Conservation (phyloP, 2,329 filamentous ascomycete species). For the Alternaria triticina region DNA sequence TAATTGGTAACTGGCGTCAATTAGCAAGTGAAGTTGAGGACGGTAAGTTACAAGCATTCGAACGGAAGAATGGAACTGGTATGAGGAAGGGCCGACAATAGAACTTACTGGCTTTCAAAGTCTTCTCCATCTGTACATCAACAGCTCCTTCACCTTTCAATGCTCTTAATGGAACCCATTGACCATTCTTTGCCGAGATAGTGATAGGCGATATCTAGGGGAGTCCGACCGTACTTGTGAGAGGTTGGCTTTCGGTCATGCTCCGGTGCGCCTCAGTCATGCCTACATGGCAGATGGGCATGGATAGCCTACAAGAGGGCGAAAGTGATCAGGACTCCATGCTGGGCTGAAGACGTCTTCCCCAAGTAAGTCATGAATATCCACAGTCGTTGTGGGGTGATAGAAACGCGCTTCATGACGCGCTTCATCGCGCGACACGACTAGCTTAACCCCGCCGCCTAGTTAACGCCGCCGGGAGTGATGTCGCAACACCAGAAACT, state of each 20-base stretch:
- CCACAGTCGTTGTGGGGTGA: neutral
- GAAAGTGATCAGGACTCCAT: neutral
- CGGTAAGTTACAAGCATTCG: rapidly evolving
- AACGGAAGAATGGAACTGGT: too few species aligned
- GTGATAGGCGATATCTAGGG: neutral
- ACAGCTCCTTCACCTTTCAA: neutral
- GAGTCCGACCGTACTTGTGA: neutral
- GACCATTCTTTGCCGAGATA: neutral
- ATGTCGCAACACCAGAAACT: neutral
- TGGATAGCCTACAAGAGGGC: neutral
- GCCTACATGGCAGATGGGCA: neutral
- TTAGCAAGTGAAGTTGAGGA: too few species aligned
- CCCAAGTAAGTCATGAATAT: neutral
- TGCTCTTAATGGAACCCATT: neutral
- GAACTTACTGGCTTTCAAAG: rapidly evolving
- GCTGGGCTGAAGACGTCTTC: neutral
- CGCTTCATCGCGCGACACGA: neutral
- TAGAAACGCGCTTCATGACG: neutral
- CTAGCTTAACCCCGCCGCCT: neutral
- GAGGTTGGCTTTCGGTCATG: neutral
- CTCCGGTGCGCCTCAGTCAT: neutral
- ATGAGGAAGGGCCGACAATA: too few species aligned
- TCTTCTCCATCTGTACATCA: too few species aligned
- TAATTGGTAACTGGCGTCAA: too few species aligned
- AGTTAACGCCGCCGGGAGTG: neutral